Evolutionary conservation across 2,329 filamentous ascomycete genomes (phyloP).

Genomic region (Nigrograna mackinnonii): DNA sequence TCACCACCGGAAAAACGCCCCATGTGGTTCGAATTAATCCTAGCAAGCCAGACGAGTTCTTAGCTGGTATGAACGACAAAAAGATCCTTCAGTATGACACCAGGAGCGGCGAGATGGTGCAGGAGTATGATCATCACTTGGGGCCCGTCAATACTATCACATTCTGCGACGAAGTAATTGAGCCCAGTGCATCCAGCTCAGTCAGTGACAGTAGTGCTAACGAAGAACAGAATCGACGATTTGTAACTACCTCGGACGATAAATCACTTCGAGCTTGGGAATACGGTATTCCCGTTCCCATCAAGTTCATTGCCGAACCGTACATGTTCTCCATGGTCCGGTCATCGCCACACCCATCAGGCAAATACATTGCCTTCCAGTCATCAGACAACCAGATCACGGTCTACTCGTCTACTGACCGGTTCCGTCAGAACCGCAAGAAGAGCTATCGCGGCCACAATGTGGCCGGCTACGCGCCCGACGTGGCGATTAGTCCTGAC

Average conservation of each 20-base stretch:
- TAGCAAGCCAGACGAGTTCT: conserved; percentile 80
- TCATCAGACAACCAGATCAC: conserved; percentile 95
- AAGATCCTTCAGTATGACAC: conserved; percentile 98
- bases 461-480: conserved; percentile 90
- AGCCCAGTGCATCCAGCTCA: background rate
- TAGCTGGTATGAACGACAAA: conserved; percentile 97
- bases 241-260: conserved; percentile 98
- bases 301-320: conserved; percentile 96
- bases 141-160: conserved; percentile 98
- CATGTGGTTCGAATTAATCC: conserved; percentile 96
- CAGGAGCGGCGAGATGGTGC: conserved; percentile 78
- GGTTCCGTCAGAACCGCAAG: conserved; percentile 96
- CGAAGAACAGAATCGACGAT: conserved; percentile 68
- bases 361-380: conserved; percentile 94
- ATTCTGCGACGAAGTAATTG: conserved; percentile 75
- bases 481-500: conserved; percentile 85
- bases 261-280: conserved; percentile 97
- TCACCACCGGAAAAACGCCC: conserved; percentile 91
- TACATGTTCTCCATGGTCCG: conserved; percentile 98
- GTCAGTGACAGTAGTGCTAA: conserved; percentile 7
- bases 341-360: conserved; percentile 79
- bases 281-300: conserved; percentile 96
- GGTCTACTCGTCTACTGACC: conserved; percentile 91
- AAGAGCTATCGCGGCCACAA: conserved; percentile 97
- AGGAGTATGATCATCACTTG: conserved; percentile 98